Conservation (phyloP, 768 basidiomycete species). For the Trametes cubensis region DNA sequence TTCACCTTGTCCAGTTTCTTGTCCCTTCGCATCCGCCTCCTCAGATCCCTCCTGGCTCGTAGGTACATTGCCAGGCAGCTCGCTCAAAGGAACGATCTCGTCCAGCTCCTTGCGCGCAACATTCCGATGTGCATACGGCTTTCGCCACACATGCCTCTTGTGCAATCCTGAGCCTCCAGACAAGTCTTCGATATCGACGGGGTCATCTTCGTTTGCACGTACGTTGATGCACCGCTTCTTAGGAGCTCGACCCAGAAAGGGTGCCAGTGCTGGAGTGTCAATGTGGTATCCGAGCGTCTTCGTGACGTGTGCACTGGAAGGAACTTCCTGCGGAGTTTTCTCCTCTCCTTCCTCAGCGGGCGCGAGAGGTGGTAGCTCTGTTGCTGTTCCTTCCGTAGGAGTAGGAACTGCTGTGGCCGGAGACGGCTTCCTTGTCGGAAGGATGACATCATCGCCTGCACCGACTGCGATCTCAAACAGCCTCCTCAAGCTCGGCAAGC, state of each 20-base stretch:
- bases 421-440: constrained; percentile 16
- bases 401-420: background rate
- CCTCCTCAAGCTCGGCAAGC: constrained; percentile 48
- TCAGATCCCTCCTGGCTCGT: background rate
- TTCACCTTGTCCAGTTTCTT: background rate
- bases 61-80: background rate
- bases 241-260: constrained; percentile 49
- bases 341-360: background rate
- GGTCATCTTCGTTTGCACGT: constrained; percentile 35
- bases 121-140: constrained; percentile 45
- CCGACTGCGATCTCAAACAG: constrained; percentile 55
- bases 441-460: constrained; percentile 28
- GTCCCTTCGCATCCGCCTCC: background rate
- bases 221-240: constrained; percentile 46
- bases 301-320: constrained; percentile 43
- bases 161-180: background rate
- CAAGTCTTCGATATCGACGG: constrained; percentile 37
- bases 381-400: background rate
- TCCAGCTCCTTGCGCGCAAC: constrained; percentile 43
- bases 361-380: background rate
- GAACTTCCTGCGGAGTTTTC: background rate
- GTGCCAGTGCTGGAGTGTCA: constrained; percentile 55
- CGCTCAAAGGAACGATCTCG: constrained; percentile 21
- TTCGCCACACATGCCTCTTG: constrained; percentile 35
- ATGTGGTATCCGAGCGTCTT: constrained; percentile 52